Evolutionary conservation across 768 basidiomycete genomes (phyloP), one percentile per base, ranked within the genome.

Genomic region (Boletus reticuloceps): DNA sequence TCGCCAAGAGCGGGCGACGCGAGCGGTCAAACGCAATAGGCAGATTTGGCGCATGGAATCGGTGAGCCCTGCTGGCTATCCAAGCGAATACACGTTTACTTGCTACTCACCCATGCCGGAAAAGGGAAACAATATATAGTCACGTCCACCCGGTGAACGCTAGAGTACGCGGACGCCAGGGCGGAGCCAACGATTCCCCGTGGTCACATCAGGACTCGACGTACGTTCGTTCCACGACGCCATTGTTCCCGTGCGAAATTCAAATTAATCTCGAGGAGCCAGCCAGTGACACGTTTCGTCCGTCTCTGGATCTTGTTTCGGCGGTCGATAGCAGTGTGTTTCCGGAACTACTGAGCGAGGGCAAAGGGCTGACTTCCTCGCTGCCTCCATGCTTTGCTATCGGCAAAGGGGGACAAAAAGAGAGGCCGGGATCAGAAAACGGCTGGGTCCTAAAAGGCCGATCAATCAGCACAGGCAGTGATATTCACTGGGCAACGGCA

Each of bases 71-170:
- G 42, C 43, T 10, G 12, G 8, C 29, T 29, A 8, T 32, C 47
- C 56, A 57, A 57, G 54, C 54, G 56, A 48, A 27, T 5, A 17
- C 55, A 43, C 40, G 36, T 56, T 32, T 19, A 13, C 17, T 29
- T 29, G 29, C 29, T 29, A 9, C 29, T 9, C 29, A 29, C 29
- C 29, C 29, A 1, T 29, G 29, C 9, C 29, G 29, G 1, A 29
- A 1, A 29, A 10, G 29, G 29, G 8, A 2, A 29, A 10, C 1
- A 9, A 29, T 25, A 25, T 5, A 29, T 29, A 25, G 25, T 25
- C 25, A 25, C 6, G 25, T 25, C 25, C 25, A 29, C 29, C 29
- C 29, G 29, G 39, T 52, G 36, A 13, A 38, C 22, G 36, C 36
- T 20, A 6, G 13, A 14, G 31, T 12, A 22, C 32, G 45, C 29